These are phyloP conservation scores for Tephrocybe sp. DNA, from an alignment of 768 basidiomycete genomes.

Conservation along the genomic window DNA sequence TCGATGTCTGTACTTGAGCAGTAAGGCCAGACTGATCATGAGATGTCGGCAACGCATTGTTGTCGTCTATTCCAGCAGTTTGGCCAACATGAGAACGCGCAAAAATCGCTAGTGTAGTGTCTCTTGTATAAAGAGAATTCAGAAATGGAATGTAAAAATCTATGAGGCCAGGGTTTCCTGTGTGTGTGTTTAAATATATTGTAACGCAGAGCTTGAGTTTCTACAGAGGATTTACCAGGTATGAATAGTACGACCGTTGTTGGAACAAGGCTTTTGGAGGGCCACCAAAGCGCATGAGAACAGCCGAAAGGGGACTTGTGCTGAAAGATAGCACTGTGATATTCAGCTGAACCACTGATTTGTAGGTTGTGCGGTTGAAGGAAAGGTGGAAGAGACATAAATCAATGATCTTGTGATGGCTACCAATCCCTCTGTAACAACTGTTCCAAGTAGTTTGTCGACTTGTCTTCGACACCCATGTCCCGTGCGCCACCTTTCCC, in stretches of 20 bases:
- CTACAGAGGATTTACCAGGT: slow-evolving; percentile 33
- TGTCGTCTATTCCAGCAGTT: slow-evolving; percentile 37
- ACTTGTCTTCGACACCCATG: slow-evolving; percentile 32
- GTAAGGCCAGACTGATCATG: slow-evolving; percentile 35
- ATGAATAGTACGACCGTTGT: slow-evolving; percentile 44
- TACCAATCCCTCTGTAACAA: neutral
- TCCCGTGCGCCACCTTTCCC: slow-evolving; percentile 59
- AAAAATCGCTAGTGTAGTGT: slow-evolving; percentile 47
- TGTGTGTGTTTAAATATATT: neutral
- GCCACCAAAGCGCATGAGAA: slow-evolving; percentile 56
- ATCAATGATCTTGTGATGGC: slow-evolving; percentile 6
- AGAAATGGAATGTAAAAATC: slow-evolving; percentile 71
- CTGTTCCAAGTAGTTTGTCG: neutral
- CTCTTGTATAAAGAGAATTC: slow-evolving; percentile 39
- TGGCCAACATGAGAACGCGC: slow-evolving; percentile 67
- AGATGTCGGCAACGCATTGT: slow-evolving; percentile 17
- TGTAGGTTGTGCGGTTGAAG: slow-evolving; percentile 18
- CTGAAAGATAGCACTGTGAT: slow-evolving; percentile 32
- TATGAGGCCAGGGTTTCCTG: slow-evolving; percentile 58
- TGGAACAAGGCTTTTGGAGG: slow-evolving; percentile 24
- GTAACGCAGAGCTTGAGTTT: neutral
- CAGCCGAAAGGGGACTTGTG: slow-evolving; percentile 36
- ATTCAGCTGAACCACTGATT: slow-evolving; percentile 1
- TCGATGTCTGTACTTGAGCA: slow-evolving; percentile 51
- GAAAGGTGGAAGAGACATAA: slow-evolving; percentile 30